Conservation (phyloP, 1,284 basidiomycete species). For the Coniferiporia sulphurascens region DNA sequence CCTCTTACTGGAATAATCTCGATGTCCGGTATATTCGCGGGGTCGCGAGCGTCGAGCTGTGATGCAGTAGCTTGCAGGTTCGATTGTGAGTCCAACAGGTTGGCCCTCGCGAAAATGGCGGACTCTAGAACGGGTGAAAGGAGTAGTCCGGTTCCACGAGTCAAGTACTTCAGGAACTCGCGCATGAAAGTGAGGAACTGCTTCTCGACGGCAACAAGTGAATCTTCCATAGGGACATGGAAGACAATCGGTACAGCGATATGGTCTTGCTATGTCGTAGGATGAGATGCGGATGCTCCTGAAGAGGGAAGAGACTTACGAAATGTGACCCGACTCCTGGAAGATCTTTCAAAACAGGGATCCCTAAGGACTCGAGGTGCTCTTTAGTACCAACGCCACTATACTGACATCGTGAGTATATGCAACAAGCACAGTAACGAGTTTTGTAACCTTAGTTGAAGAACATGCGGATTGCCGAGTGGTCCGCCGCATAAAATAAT, state of each 20-base stretch:
- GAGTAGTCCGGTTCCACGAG: conserved; percentile 29
- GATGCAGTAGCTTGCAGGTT: conserved; percentile 1
- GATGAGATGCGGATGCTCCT: background rate
- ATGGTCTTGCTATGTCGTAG: conserved; percentile 29
- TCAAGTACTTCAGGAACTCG: conserved; percentile 28
- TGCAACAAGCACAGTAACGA: conserved; percentile 12
- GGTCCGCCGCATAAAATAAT: conserved; percentile 31
- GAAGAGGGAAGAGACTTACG: conserved; percentile 11
- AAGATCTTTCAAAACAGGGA: conserved; percentile 29
- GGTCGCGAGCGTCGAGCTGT: conserved; percentile 21
- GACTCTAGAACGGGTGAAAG: conserved; percentile 27
- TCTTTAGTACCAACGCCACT: conserved; percentile 27
- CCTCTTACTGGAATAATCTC: conserved; percentile 31
- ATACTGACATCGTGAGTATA: too few species aligned
- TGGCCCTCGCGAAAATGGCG: conserved; percentile 25
- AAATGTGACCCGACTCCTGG: conserved; percentile 33
- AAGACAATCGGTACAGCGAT: conserved; percentile 27
- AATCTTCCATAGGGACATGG: conserved; percentile 27
- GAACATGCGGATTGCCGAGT: conserved; percentile 29
- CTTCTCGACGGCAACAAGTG: conserved; percentile 22
- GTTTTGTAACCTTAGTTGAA: conserved; percentile 30
- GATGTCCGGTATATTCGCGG: conserved; percentile 30
- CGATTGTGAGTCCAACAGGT: conserved; percentile 25
- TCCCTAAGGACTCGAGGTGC: conserved; percentile 27
- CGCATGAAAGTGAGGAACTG: conserved; percentile 22